Evolutionary conservation across 2,329 filamentous ascomycete species (phyloP).

Genomic region (Trichophyton mentagrophytes): DNA sequence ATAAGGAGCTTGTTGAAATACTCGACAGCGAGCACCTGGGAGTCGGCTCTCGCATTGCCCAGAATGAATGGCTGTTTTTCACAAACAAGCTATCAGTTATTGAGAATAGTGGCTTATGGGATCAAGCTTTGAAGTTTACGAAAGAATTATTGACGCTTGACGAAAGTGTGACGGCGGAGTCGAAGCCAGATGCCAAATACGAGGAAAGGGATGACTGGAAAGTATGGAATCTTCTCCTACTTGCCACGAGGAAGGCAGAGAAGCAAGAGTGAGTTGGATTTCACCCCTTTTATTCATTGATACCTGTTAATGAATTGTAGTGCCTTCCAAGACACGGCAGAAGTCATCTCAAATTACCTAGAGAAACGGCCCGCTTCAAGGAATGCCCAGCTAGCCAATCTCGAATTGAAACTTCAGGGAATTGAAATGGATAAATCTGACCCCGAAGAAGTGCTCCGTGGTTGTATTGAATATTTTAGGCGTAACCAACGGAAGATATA

Average conservation of each 20-base stretch:
- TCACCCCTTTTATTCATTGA: neutral
- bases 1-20: conserved; percentile 30
- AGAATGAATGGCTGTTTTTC: conserved; percentile 33
- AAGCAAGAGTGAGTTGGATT: conserved; percentile 23
- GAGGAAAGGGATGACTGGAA: conserved; percentile 34
- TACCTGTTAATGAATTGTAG: conserved; percentile 17
- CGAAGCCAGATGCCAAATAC: conserved; percentile 15
- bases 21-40: conserved; percentile 32
- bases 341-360: conserved; percentile 26
- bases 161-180: conserved; percentile 18
- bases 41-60: conserved; percentile 30
- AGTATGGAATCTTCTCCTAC: conserved; percentile 34
- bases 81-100: conserved; percentile 27
- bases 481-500: conserved; percentile 32
- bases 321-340: conserved; percentile 19
- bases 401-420: conserved; percentile 19
- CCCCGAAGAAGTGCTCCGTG: conserved; percentile 23
- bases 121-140: conserved; percentile 26
- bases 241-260: conserved; percentile 22
- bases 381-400: conserved; percentile 29
- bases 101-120: conserved; percentile 28
- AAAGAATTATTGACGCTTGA: conserved; percentile 26
- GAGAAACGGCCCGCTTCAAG: conserved; percentile 27
- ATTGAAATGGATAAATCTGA: neutral
- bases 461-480: conserved; percentile 31